These are phyloP conservation scores for Aspergillus pseudoglaucus DNA, from an alignment of 2,329 filamentous ascomycete species.

Conservation along the genomic window DNA sequence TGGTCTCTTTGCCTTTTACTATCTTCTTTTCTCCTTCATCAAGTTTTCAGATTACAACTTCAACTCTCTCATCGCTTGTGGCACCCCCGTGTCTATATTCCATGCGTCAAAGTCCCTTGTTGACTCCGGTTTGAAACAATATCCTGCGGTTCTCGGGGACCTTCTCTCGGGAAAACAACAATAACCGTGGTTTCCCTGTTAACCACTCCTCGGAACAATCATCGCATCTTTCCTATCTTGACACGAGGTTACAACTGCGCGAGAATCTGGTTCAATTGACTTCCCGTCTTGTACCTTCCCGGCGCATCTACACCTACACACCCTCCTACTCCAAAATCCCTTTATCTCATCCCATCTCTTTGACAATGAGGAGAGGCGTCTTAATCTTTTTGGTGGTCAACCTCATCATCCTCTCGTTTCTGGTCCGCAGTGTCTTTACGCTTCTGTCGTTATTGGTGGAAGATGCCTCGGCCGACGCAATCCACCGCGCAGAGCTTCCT, in stretches of 20 bases:
- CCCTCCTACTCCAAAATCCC: not conserved
- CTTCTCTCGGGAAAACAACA: not conserved
- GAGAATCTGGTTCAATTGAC: constrained; percentile 1
- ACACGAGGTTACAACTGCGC: constrained; percentile 3
- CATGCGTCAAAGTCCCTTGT: not conserved
- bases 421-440: constrained; percentile 63
- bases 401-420: constrained; percentile 55
- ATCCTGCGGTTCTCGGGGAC: not conserved
- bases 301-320: not conserved
- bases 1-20: not conserved
- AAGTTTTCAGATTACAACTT: too few relatives aligned
- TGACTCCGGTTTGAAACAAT: not conserved
- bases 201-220: not conserved
- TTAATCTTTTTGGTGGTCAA: constrained; percentile 61
- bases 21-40: not conserved
- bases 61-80: not conserved
- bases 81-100: not conserved
- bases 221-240: not conserved
- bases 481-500: constrained; percentile 59
- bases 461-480: constrained; percentile 61
- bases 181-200: too few relatives aligned
- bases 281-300: not conserved
- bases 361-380: constrained; percentile 55
- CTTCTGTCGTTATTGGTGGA: constrained; percentile 64
- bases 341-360: constrained; percentile 2